Base-by-base conservation (phyloP, 306 rosid genomes). In the Cyamopsis tetragonoloba region DNA sequence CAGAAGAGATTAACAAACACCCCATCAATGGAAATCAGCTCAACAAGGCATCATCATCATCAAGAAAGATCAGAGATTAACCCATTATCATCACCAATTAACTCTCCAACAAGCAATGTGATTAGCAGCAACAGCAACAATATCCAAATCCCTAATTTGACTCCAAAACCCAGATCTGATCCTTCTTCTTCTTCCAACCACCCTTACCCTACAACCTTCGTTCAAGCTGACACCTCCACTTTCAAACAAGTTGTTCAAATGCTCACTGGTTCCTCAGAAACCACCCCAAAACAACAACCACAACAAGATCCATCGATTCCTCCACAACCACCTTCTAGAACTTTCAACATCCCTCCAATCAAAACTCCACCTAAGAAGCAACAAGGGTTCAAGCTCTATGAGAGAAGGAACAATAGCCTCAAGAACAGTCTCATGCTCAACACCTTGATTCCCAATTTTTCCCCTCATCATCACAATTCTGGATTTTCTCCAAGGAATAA, bases 191-290 rank as follows among this genome's bases (percentile, higher is more conserved):
- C n/a, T 47, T 62, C 89, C 47, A 84, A 81, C 47, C 83, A 85
- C 43, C 97, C 97, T 4, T 88, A 93, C 43, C 96, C 97, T 18
- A 93, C 99, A 0, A 93, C 99, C 27, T 93, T 93, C 71, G 97
- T 93, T 7, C 99, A 93, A 61, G 99, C 99, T 1, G 96, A 93
- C 70, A 76, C 96, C 49, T 67, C 97, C 19, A 90, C 70, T 72
- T 93, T 93, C 95, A 93, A 93, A 59, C 97, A 90, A 2, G 99
- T 93, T 0, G 99, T 93, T 74, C 99, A 93, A 81, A 88, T 90
- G 97, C 88, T 93, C 61, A 93, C 99, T 0, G 99, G 99, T 47
- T 88, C 97, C 11, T 74, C 95, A 1, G 93, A 91, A 5, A 66
- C 89, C 11, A 13, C 89, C 11, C 12, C 77, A 20, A 67, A 55